phyloP scores from a whole-genome alignment of 169 alveolate species.

The Babesia bigemina region DNA sequence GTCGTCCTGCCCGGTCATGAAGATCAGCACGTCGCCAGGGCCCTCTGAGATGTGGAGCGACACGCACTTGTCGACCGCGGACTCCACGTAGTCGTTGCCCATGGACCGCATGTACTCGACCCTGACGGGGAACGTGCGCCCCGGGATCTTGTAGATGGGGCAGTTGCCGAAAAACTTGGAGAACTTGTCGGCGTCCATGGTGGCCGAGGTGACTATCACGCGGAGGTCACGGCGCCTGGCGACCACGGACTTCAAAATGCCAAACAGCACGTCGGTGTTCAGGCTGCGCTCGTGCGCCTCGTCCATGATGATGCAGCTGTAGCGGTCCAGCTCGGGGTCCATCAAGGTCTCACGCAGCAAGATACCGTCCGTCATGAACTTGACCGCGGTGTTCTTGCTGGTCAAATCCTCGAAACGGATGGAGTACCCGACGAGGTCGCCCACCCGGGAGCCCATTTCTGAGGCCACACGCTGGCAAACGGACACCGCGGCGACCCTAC shows the following conservation, averaged over 20 bases:
- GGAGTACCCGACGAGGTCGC: slow-evolving; percentile 97
- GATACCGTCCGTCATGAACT: slow-evolving; percentile 99
- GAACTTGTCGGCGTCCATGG: slow-evolving; percentile 98
- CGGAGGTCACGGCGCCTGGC: slow-evolving; percentile 95
- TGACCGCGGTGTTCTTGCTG: slow-evolving; percentile 90
- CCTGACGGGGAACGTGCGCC: slow-evolving; percentile 98
- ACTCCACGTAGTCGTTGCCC: slow-evolving; percentile 97
- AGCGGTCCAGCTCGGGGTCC: slow-evolving; percentile 97
- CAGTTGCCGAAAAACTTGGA: slow-evolving; percentile 97
- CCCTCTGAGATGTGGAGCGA: slow-evolving; percentile 91
- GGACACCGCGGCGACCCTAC: slow-evolving; percentile 99
- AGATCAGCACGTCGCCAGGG: slow-evolving; percentile 95
- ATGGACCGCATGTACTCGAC: slow-evolving; percentile 90
- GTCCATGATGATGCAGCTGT: slow-evolving; percentile 98
- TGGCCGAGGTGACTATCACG: slow-evolving; percentile 99
- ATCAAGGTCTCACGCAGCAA: slow-evolving; percentile 96
- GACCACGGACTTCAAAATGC: slow-evolving; percentile 94
- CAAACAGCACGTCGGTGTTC: slow-evolving; percentile 99
- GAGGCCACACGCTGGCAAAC: slow-evolving; percentile 99
- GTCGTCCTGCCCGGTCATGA: slow-evolving; percentile 99
- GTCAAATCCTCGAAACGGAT: slow-evolving; percentile 99
- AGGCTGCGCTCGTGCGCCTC: slow-evolving; percentile 99
- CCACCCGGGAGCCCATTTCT: slow-evolving; percentile 95
- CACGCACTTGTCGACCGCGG: slow-evolving; percentile 98
- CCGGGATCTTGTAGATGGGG: slow-evolving; percentile 98